Base-by-base conservation (phyloP, 75 land plant species). In the Adiantum capillusveneris region DNA sequence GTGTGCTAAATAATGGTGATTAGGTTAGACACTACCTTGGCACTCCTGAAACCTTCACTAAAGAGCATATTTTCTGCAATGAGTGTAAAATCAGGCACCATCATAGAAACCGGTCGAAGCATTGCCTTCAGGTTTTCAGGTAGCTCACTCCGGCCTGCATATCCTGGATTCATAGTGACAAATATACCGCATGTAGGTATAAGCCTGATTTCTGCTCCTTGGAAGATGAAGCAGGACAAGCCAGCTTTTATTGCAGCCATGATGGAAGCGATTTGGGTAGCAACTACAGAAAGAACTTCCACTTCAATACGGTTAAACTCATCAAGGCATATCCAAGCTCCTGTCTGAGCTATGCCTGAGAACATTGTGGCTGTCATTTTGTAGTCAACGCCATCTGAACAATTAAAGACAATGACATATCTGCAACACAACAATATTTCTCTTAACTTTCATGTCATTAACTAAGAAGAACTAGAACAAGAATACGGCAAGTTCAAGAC, bases 141-240 rank as follows among this genome's bases (percentile, higher is more conserved):
- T 29, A 70, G 37, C 44, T 70, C 73, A 57, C 67, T 63, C 13
- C 67, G 59, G n/a, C 73, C 73, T 18, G 73, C 73, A 48, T 70
- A 70, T 17, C 73, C 73, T 52, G 73, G 73, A 58, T 70, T 70
- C 73, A 70, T 70, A 6, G 73, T 70, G 14, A 69, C 66, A 56
- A 69, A 69, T 54, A 69, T 69, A 16, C 72, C 72, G 27, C 72
- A 69, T 2, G 72, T 69, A 17, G 45, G 57, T 17, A 69, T 62
- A 37, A 69, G 54, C 20, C 72, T 69, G 53, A 69, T 69, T 25
- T 62, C 59, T 17, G 42, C 58, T 26, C 70, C 72, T 31, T 62
- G 48, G 25, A 69, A 69, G 13, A 69, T 56, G 44, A 62, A 69
- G n/a, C 66, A 44, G 2, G 37, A 29, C 16, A 54, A 31, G 1